phyloP scores from a whole-genome alignment of 768 basidiomycete species.

The Amylocystis lapponica region DNA sequence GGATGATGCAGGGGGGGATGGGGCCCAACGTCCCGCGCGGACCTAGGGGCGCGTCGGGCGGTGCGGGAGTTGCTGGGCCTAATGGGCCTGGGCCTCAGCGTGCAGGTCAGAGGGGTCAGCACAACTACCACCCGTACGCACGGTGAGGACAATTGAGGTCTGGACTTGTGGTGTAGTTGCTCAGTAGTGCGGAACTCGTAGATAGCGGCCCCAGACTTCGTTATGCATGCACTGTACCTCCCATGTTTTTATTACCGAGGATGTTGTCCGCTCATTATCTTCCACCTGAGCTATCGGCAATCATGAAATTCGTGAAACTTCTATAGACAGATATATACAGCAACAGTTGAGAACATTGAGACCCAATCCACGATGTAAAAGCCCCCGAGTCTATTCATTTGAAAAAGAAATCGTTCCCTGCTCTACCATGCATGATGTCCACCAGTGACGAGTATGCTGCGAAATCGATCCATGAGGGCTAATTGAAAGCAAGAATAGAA shows the following conservation, averaged over 20 bases:
- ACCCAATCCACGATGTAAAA: too few relatives aligned
- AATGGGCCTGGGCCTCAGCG: constrained; percentile 69
- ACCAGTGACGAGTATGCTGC: constrained; percentile 55
- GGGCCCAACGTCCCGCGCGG: constrained; percentile 44
- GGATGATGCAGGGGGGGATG: constrained; percentile 13
- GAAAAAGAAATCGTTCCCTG: background rate
- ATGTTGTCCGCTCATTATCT: too few relatives aligned
- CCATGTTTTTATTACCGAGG: too few relatives aligned
- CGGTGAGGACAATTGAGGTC: constrained; percentile 38
- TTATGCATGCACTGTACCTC: too few relatives aligned
- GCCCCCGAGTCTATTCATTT: too few relatives aligned
- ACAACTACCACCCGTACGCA: constrained; percentile 81
- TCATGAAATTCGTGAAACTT: too few relatives aligned
- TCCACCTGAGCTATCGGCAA: too few relatives aligned
- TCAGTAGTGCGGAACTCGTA: too few relatives aligned
- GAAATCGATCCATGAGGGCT: constrained; percentile 1
- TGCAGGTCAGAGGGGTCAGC: constrained; percentile 64
- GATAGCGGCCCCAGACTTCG: too few relatives aligned
- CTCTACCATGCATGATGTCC: constrained; percentile 56
- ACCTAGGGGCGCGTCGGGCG: constrained; percentile 52
- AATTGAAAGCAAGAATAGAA: background rate
- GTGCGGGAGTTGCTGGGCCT: constrained; percentile 41
- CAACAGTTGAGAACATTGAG: too few relatives aligned
- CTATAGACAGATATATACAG: too few relatives aligned
- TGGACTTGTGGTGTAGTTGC: too few relatives aligned